Conservation (phyloP, 2,329 filamentous ascomycete species). For the Septoria linicola region DNA sequence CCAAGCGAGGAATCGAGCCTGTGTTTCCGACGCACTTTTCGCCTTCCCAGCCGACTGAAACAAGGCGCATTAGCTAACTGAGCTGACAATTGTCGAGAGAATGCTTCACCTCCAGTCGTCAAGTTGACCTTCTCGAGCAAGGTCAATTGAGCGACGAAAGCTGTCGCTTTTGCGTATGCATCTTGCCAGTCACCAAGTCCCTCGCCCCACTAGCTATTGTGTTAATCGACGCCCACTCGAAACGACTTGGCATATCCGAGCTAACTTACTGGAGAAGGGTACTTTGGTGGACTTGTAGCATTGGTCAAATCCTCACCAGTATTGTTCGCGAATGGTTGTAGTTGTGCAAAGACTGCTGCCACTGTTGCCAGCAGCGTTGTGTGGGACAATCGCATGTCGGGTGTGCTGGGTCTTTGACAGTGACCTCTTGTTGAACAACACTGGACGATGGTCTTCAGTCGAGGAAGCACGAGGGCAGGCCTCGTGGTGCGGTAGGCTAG, state of each 20-base stretch:
- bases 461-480: too few species aligned
- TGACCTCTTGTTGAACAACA: too few species aligned
- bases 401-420: not conserved
- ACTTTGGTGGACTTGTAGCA: constrained; percentile 62
- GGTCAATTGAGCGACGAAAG: constrained; percentile 80
- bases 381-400: constrained; percentile 29
- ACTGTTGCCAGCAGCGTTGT: constrained; percentile 34
- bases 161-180: constrained; percentile 72
- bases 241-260: not conserved
- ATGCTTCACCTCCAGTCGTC: constrained; percentile 57
- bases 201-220: constrained; percentile 64
- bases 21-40: constrained; percentile 75
- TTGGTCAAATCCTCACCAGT: constrained; percentile 26
- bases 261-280: constrained; percentile 65
- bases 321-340: constrained; percentile 25
- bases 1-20: constrained; percentile 68
- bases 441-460: too few species aligned
- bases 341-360: constrained; percentile 34
- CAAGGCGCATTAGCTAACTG: not conserved
- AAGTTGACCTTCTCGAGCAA: constrained; percentile 90
- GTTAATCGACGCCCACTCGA: not conserved
- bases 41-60: constrained; percentile 70
- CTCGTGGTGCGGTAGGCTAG: too few species aligned
- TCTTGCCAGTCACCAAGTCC: constrained; percentile 71
- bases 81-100: not conserved